Base-by-base conservation (phyloP, 2,329 filamentous ascomycete genomes). In the Aureobasidium sp. region DNA sequence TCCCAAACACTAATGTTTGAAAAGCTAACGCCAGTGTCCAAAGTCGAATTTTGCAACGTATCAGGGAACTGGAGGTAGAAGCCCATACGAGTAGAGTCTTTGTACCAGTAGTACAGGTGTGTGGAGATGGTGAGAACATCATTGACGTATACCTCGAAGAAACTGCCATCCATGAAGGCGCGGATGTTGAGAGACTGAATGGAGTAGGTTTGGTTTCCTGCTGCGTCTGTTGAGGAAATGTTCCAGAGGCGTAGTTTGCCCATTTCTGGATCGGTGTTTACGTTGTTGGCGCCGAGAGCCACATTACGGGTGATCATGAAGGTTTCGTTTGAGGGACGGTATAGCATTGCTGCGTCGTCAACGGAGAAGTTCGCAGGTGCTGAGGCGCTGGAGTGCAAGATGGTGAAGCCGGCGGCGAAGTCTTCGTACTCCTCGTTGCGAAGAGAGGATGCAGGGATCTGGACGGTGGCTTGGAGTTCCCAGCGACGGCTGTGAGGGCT, bases 111-210 rank as follows among this genome's bases (percentile, higher is more conserved):
- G 13, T 61, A 61, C 3, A 61, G 13, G 3, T 50, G 58, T 1
- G 58, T 61, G 30, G 58, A 51, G 21, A 61, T 53, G 27, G 58
- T 61, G 1, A 61, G 36, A 0, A 61, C 45, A n/a, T 61, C 58
- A 9, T 61, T 61, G 29, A 61, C 58, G 13, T 61, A 61, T 27
- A 61, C 58, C 16, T 61, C 58, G 30, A 61, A 53, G 58, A 61
- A 61, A 37, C 36, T 42, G 36, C 58, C 58, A 9, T 61, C 58
- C 37, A 61, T 49, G n/a, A 61, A 61, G 27, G 58, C 58, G 13
- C 58, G 47, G 48, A 61, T 61, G 39, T 51, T 25, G 21, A 61
- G 48, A 10, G 30, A 14, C 30, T 61, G 45, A 21, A 50, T 41
- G 3, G 58, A 14, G 48, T 41, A 34, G 29, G 36, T 27, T 11